Conservation (phyloP, 2,329 filamentous ascomycete species). For the Tolypocladium sp. region DNA sequence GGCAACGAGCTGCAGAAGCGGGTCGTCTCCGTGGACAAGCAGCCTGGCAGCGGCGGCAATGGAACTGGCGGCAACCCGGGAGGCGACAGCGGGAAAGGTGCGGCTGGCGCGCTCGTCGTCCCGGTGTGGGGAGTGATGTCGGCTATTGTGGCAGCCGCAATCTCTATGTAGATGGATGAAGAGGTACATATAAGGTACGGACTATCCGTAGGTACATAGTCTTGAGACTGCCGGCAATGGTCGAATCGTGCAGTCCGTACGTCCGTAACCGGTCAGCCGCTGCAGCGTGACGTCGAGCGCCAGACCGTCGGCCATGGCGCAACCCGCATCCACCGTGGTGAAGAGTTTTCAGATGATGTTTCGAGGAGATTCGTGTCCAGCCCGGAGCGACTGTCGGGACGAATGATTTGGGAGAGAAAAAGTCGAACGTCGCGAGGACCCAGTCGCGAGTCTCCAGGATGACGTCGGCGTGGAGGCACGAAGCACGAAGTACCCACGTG, state of each 20-base stretch:
- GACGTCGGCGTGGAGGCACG: neutral
- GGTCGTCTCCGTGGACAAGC: slow-evolving; percentile 10
- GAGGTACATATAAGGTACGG: no score
- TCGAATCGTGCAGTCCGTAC: no score
- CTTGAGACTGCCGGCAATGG: neutral
- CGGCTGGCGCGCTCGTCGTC: neutral
- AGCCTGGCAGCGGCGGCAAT: neutral
- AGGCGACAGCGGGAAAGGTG: neutral
- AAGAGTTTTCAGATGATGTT: neutral
- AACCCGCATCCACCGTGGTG: neutral
- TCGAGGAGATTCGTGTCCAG: neutral
- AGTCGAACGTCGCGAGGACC: neutral
- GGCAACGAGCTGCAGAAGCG: slow-evolving; percentile 36
- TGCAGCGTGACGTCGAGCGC: neutral
- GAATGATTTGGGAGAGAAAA: neutral
- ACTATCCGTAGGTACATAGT: no score
- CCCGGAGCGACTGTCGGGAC: neutral
- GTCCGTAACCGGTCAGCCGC: neutral
- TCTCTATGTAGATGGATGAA: neutral
- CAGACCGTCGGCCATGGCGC: neutral
- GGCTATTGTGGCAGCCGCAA: neutral
- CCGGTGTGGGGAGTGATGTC: neutral
- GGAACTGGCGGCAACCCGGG: neutral
- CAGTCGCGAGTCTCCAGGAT: neutral
- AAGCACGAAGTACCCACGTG: neutral